Conservation (phyloP, 2,329 filamentous ascomycete genomes). For the Claviceps arundinis region DNA sequence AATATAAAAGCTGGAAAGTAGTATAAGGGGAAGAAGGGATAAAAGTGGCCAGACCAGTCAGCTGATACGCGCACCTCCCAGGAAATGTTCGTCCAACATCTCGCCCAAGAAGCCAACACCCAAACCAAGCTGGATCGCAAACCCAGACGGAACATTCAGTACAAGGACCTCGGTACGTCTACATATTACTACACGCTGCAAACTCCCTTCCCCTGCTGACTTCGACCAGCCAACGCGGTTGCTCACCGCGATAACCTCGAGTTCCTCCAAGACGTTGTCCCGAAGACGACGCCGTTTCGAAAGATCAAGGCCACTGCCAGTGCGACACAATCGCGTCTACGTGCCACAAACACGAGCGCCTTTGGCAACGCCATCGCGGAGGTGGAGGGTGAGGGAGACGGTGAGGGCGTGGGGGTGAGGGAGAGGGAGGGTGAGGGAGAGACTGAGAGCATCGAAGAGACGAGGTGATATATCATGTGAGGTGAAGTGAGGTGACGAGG, state of each 20-base stretch:
- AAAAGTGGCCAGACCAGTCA: not conserved
- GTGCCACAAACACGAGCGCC: slow-evolving; percentile 18
- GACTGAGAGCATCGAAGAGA: slow-evolving; percentile 18
- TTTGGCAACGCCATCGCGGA: not conserved
- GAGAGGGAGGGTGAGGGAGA: slow-evolving; percentile 27
- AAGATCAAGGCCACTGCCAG: slow-evolving; percentile 55
- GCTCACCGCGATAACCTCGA: slow-evolving; percentile 85
- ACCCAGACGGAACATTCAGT: slow-evolving; percentile 85
- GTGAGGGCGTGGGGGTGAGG: slow-evolving; percentile 7
- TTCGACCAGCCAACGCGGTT: slow-evolving; percentile 58
- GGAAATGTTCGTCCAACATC: slow-evolving; percentile 93
- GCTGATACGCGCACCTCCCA: slow-evolving; percentile 19
- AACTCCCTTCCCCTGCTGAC: not conserved
- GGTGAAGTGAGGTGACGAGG: no score
- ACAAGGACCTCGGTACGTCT: slow-evolving; percentile 70
- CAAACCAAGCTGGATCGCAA: slow-evolving; percentile 86
- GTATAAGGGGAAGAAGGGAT: not conserved
- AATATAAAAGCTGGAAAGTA: not conserved
- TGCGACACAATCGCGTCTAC: slow-evolving; percentile 32
- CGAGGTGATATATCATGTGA: no score
- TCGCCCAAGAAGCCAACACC: slow-evolving; percentile 72
- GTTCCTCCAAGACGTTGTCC: slow-evolving; percentile 83
- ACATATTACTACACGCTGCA: not conserved
- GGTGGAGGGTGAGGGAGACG: slow-evolving; percentile 6
- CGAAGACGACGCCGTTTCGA: slow-evolving; percentile 71